Percentiles rank a stretch among this genome's conserved stretches.
Evolutionary conservation across 306 rosid species (phyloP).

Genomic region (Fragaria ananassa): DNA sequence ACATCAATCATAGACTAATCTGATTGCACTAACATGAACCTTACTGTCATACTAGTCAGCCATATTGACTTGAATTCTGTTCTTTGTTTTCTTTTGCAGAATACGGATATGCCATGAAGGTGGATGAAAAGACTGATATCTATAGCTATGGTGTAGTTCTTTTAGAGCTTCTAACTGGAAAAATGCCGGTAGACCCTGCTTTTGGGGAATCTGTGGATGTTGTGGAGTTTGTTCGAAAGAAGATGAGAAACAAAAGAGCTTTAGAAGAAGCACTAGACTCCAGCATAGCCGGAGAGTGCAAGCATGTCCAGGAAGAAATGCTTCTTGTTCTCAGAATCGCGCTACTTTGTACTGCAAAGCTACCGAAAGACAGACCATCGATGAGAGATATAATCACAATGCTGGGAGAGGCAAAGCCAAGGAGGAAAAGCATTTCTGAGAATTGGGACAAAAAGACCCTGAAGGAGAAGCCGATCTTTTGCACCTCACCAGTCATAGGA

Average conservation of each 20-base stretch:
- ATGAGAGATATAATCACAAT: slow-evolving; percentile 74
- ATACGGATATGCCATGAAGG: slow-evolving; percentile 80
- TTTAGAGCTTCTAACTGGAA: slow-evolving; percentile 74
- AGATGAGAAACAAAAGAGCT: slow-evolving; percentile 40
- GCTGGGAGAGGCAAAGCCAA: slow-evolving; percentile 92
- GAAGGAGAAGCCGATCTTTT: slow-evolving; percentile 52
- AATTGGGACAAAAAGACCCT: slow-evolving; percentile 34
- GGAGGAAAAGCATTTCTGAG: slow-evolving; percentile 69
- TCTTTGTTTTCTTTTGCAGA: slow-evolving; percentile 36
- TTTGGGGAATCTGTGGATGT: slow-evolving; percentile 58
- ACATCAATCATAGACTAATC: not conserved
- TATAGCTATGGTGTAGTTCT: slow-evolving; percentile 83
- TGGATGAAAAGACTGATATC: slow-evolving; percentile 79
- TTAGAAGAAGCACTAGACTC: slow-evolving; percentile 61
- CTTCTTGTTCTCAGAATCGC: slow-evolving; percentile 81
- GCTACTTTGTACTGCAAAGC: slow-evolving; percentile 70
- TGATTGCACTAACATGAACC: not conserved
- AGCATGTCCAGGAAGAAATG: slow-evolving; percentile 83
- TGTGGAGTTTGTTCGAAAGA: slow-evolving; percentile 61
- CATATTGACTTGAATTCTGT: not conserved
- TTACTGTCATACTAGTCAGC: not conserved
- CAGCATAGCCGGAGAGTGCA: slow-evolving; percentile 60
- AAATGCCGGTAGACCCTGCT: slow-evolving; percentile 54
- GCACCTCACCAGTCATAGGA: slow-evolving; percentile 45
- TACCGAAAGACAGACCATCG: slow-evolving; percentile 80